A percentile compares a stretch with the other conserved stretches of the same genome.
Evolutionary conservation across 2,329 filamentous ascomycete genomes (phyloP).

Genomic region (Aspergillus hortae): DNA sequence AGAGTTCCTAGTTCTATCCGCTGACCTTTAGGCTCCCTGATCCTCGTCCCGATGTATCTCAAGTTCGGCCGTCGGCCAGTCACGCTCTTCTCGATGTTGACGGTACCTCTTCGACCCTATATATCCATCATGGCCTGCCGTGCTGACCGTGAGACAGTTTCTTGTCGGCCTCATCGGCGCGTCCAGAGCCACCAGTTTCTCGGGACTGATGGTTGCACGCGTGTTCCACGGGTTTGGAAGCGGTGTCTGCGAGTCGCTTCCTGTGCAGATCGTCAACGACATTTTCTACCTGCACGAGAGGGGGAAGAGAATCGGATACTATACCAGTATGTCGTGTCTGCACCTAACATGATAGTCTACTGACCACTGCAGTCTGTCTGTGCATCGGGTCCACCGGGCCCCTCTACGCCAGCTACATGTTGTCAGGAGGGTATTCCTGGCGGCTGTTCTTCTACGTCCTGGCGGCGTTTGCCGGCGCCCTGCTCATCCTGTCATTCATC

Average conservation of each 20-base stretch:
- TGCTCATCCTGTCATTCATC: slow-evolving; percentile 50
- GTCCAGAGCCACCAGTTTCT: slow-evolving; percentile 39
- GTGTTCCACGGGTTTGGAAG: slow-evolving; percentile 43
- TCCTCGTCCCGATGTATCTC: slow-evolving; percentile 57
- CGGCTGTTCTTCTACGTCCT: slow-evolving; percentile 60
- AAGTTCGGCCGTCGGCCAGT: slow-evolving; percentile 48
- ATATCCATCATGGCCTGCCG: no score
- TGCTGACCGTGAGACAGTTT: slow-evolving; percentile 24
- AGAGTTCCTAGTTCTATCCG: background rate
- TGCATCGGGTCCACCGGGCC: slow-evolving; percentile 56
- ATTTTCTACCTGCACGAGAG: slow-evolving; percentile 48
- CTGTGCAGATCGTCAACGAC: slow-evolving; percentile 48
- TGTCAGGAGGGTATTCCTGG: slow-evolving; percentile 57
- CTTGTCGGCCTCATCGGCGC: slow-evolving; percentile 42
- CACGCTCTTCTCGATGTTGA: slow-evolving; percentile 40
- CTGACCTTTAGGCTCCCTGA: slow-evolving; percentile 40
- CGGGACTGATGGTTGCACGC: slow-evolving; percentile 41
- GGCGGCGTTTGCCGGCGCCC: slow-evolving; percentile 49
- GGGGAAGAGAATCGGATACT: slow-evolving; percentile 54
- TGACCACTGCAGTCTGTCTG: slow-evolving; percentile 43
- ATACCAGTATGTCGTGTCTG: slow-evolving; percentile 43
- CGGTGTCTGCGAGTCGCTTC: slow-evolving; percentile 46
- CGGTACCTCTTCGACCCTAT: slow-evolving; percentile 15
- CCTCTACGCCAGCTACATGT: slow-evolving; percentile 60
- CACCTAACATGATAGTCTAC: slow-evolving; percentile 1